Evolutionary conservation across 208 protist species (phyloP).

Genomic region (Trypanosoma avium): DNA sequence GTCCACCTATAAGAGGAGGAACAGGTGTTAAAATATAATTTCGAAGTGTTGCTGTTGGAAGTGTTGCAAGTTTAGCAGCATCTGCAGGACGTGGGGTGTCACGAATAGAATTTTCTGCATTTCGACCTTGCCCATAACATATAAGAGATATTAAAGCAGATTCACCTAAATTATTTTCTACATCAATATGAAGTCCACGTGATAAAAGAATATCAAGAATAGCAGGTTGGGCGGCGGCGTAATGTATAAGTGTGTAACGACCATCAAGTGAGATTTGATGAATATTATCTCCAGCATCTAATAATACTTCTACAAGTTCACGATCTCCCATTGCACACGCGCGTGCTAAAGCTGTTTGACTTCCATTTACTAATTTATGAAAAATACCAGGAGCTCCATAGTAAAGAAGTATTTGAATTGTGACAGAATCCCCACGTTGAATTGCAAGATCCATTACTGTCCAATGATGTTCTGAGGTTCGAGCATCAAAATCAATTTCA

Average conservation of each 20-base stretch:
- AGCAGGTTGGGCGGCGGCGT: conserved; percentile 63
- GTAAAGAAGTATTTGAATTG: conserved; percentile 55
- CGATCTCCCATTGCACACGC: conserved; percentile 59
- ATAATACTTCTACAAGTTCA: conserved; percentile 52
- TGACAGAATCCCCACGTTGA: conserved; percentile 34
- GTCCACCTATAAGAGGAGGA: conserved; percentile 1
- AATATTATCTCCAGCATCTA: conserved; percentile 56
- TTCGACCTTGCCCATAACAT: conserved; percentile 69
- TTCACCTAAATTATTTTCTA: conserved; percentile 68
- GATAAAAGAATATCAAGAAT: conserved; percentile 26
- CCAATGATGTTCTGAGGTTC: conserved; percentile 24
- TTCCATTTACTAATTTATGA: conserved; percentile 46
- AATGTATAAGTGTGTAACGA: conserved; percentile 86
- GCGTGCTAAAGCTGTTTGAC: conserved; percentile 61
- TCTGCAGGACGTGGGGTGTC: conserved; percentile 28
- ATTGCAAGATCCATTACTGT: conserved; percentile 47
- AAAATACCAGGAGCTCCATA: conserved; percentile 39
- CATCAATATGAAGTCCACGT: conserved; percentile 66
- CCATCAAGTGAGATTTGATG: conserved; percentile 68
- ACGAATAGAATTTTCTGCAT: conserved; percentile 46
- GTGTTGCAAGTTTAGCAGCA: conserved; percentile 32
- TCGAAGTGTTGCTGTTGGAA: conserved; percentile 42
- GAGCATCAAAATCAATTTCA: conserved; percentile 36
- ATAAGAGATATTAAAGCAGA: conserved; percentile 69
- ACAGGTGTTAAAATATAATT: conserved; percentile 81